These are phyloP conservation scores for Hawksworthiomyces lignivorus DNA, from an alignment of 2,329 filamentous ascomycete species.

Conservation along the genomic window DNA sequence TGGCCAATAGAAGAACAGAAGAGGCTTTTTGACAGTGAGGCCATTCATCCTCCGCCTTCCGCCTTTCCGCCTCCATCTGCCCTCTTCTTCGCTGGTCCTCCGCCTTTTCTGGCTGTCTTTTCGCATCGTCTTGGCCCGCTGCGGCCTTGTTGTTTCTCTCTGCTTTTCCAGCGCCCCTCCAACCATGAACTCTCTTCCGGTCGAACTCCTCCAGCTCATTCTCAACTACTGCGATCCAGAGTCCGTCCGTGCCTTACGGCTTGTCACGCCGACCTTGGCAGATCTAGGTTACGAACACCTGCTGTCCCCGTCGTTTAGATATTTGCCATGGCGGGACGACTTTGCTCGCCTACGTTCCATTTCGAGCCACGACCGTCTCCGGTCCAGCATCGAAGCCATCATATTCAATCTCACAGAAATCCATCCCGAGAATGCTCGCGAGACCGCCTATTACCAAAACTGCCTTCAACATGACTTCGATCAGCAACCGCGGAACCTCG, in stretches of 20 bases:
- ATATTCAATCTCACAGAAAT: conserved; percentile 38
- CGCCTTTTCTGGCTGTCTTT: neutral
- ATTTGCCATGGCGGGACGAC: conserved; percentile 38
- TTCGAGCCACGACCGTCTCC: conserved; percentile 33
- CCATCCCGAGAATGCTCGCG: conserved; percentile 32
- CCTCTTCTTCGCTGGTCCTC: too few species aligned
- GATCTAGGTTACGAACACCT: conserved; percentile 36
- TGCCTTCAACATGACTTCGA: too few species aligned
- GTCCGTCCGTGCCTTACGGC: conserved; percentile 34
- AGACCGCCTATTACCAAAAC: conserved; percentile 27
- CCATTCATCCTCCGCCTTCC: too few species aligned
- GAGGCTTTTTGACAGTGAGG: too few species aligned
- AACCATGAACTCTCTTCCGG: conserved; percentile 21
- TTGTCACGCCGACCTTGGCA: conserved; percentile 29
- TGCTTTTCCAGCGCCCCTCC: too few species aligned
- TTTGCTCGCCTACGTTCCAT: conserved; percentile 36
- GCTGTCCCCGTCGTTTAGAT: conserved; percentile 32
- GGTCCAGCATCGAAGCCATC: conserved; percentile 32
- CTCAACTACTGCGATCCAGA: conserved; percentile 31
- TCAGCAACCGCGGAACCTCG: conserved; percentile 18
- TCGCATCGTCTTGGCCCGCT: neutral
- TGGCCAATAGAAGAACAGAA: too few species aligned
- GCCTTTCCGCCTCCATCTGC: neutral
- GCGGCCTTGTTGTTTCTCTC: conserved; percentile 3
- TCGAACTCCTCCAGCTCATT: conserved; percentile 30